A percentile compares a stretch with the other conserved stretches of the same genome.
These are phyloP conservation scores for Irpex sp. DNA, from an alignment of 1,284 basidiomycete species.

Conservation along the genomic window DNA sequence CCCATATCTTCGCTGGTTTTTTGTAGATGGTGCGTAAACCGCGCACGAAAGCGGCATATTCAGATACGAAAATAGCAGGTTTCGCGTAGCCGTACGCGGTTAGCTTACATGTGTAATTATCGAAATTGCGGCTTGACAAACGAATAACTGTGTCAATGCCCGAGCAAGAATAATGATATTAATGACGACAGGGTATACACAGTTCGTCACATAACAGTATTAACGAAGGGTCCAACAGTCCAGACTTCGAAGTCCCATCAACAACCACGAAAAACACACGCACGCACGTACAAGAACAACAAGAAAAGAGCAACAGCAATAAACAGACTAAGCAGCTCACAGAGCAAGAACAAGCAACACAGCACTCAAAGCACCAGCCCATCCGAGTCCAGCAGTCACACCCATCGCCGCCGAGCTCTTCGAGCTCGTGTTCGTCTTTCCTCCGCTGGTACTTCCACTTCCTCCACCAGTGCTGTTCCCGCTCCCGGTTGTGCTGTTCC, in stretches of 20 bases:
- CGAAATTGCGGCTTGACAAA: no score
- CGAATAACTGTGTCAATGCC: no score
- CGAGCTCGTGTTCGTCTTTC: background rate
- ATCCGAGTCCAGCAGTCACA: background rate
- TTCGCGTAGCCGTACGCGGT: background rate
- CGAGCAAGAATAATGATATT: no score
- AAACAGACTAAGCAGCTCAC: background rate
- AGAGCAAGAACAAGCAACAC: background rate
- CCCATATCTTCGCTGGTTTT: no score
- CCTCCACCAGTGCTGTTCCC: background rate
- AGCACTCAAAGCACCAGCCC: background rate
- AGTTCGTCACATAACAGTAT: no score
- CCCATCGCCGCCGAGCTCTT: background rate
- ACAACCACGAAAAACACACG: no score
- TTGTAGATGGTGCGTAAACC: background rate
- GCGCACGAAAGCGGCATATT: background rate
- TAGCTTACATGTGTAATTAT: no score
- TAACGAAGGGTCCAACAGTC: background rate
- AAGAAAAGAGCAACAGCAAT: background rate
- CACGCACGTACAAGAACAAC: background rate
- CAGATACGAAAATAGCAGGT: background rate
- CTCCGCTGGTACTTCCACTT: background rate
- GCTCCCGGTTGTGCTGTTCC: background rate
- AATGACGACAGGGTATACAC: background rate
- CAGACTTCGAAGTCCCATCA: background rate